Evolutionary conservation across 441 rosid genomes (phyloP).

Genomic region (Sinapis alba): DNA sequence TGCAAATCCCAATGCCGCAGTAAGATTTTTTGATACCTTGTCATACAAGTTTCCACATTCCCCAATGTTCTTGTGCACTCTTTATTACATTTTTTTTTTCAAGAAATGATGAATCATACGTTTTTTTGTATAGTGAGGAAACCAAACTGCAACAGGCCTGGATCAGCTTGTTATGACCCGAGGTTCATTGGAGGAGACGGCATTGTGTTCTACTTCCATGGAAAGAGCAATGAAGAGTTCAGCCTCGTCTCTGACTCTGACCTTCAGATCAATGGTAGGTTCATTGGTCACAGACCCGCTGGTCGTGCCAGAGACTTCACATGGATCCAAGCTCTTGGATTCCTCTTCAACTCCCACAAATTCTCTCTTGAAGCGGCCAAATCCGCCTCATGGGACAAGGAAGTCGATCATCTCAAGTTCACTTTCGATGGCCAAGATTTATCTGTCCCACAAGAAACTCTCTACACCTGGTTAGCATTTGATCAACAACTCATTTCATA

Average conservation of each 20-base stretch:
- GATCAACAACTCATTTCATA: too few species aligned
- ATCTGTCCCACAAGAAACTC: conserved; percentile 49
- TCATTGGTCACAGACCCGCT: neutral
- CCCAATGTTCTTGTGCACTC: neutral
- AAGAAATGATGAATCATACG: neutral
- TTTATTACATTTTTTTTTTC: neutral
- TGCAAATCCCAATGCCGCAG: conserved; percentile 62
- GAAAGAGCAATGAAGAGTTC: neutral
- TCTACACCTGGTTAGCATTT: conserved; percentile 62
- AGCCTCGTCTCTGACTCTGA: neutral
- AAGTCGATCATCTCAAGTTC: conserved; percentile 60
- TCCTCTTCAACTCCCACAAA: neutral
- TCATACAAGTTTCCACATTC: neutral
- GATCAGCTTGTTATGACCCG: neutral
- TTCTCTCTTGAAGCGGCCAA: neutral
- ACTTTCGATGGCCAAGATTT: conserved; percentile 53
- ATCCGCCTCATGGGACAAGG: conserved; percentile 51
- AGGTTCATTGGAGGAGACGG: conserved; percentile 5
- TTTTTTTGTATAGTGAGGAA: conserved; percentile 38
- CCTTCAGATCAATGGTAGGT: neutral
- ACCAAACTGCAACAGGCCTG: neutral
- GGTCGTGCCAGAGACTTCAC: conserved; percentile 1
- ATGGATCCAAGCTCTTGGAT: neutral
- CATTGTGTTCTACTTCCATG: neutral
- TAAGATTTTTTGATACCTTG: conserved; percentile 23